Evolutionary conservation across 1,284 basidiomycete species (phyloP), one percentile per base, ranked within the genome.

Genomic region (Moesziomyces antarcticus): DNA sequence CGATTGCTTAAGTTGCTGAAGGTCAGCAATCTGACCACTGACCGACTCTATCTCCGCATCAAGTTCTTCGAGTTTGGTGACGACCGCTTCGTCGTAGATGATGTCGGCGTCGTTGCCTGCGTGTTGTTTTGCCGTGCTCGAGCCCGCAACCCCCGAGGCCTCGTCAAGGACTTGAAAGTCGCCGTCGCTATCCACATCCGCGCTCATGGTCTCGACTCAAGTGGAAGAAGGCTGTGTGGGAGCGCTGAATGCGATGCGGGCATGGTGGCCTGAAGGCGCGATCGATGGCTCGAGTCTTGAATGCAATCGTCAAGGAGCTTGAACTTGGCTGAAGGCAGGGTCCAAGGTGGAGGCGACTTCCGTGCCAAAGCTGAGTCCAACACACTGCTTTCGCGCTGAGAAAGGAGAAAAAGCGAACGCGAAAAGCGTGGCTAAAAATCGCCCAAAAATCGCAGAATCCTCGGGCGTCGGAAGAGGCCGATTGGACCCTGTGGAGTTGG

Each of bases 1-100:
- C 2, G 58, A 53, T 9, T 47, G 44, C 18, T 66, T 55, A 35
- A 68, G 52, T 27, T 49, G 59, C 41, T 71, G 67, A 11, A 78
- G 50, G 37, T 70, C 48, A 9, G 45, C 21, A 21, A 78, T 66
- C 57, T 77, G 74, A 14, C 52, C 25, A 4, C 58, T 53, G 7
- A 78, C 67, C 1, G 67, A 71, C 2, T 48, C 52, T 37, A 77
- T 56, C 41, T 77, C 75, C 10, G 50, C 44, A 33, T 76, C 71
- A 40, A 77, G 68, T 18, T 56, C 33, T 37, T 60, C 60, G 16
- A 77, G 62, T 40, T 64, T 56, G 24, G 53, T 45, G 7, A 62
- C 67, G 1, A 66, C 66, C 3, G 44, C 47, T 18, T 63, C 25
- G 40, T 71, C 73, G 50, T 68, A 75, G 37, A 77, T 69, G 43